phyloP scores from a whole-genome alignment of 2,329 filamentous ascomycete genomes.

The Tolypocladium paradoxum region DNA sequence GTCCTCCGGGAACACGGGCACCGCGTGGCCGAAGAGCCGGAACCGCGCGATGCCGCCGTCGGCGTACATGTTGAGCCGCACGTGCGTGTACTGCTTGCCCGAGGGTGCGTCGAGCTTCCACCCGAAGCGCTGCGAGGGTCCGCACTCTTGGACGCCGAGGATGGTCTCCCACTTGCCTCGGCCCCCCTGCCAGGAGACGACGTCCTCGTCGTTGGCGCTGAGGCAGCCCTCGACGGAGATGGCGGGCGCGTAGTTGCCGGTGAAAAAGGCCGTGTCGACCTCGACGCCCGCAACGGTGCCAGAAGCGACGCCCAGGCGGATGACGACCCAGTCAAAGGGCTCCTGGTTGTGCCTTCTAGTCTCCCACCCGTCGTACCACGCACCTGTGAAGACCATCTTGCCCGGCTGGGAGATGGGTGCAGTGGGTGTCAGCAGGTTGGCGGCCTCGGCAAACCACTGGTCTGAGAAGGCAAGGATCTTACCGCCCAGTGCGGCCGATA shows the following conservation, averaged over 20 bases:
- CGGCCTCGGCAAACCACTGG: slow-evolving; percentile 57
- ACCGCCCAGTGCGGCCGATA: slow-evolving; percentile 50
- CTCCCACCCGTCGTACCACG: slow-evolving; percentile 65
- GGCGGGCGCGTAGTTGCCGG: slow-evolving; percentile 70
- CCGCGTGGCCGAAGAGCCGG: slow-evolving; percentile 63
- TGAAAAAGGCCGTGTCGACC: slow-evolving; percentile 73
- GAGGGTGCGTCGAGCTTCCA: slow-evolving; percentile 55
- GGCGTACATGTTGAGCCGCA: slow-evolving; percentile 74
- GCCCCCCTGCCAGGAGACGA: slow-evolving; percentile 48
- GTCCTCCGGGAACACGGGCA: slow-evolving; percentile 64
- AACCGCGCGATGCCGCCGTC: slow-evolving; percentile 78
- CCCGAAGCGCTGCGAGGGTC: slow-evolving; percentile 60
- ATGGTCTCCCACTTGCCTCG: slow-evolving; percentile 62
- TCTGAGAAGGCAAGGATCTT: slow-evolving; percentile 56
- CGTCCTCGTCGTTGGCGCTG: slow-evolving; percentile 50
- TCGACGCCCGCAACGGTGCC: slow-evolving; percentile 66
- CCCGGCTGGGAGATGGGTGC: slow-evolving; percentile 51
- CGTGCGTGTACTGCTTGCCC: slow-evolving; percentile 64
- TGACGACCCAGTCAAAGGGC: slow-evolving; percentile 56
- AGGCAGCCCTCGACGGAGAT: slow-evolving; percentile 71
- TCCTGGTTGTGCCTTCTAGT: slow-evolving; percentile 54
- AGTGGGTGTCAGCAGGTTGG: slow-evolving; percentile 53
- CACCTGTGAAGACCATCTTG: slow-evolving; percentile 58
- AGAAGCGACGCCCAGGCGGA: slow-evolving; percentile 57
- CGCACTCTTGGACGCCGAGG: slow-evolving; percentile 58